phyloP scores from a whole-genome alignment of 345 rosid species.

The Gossypium bickii region DNA sequence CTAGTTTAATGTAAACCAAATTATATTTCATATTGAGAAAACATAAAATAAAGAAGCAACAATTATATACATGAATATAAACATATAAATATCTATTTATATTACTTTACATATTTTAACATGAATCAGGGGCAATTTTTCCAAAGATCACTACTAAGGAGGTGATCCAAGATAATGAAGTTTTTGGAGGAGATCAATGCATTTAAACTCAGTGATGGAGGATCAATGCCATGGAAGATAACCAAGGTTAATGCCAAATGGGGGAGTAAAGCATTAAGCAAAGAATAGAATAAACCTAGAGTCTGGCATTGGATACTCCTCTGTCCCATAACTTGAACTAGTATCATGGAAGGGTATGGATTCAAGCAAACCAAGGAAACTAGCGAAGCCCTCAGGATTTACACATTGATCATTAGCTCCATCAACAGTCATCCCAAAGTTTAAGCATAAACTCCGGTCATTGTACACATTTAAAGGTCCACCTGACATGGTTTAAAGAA shows the following conservation, averaged over 20 bases:
- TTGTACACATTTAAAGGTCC: slow-evolving; percentile 40
- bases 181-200: neutral
- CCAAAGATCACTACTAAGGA: neutral
- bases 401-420: slow-evolving; percentile 64
- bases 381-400: slow-evolving; percentile 66
- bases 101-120: neutral
- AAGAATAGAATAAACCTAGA: slow-evolving; percentile 42
- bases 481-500: slow-evolving; percentile 27
- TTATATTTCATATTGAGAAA: neutral
- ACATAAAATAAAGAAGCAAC: neutral
- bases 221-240: neutral
- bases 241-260: neutral
- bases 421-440: slow-evolving; percentile 43
- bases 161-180: neutral
- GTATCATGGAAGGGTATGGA: slow-evolving; percentile 70
- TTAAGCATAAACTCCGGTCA: slow-evolving; percentile 51
- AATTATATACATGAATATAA: neutral
- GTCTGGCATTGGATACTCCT: slow-evolving; percentile 49
- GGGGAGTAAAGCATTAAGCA: neutral
- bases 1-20: neutral
- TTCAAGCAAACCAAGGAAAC: slow-evolving; percentile 77
- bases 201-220: neutral
- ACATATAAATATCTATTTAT: neutral
- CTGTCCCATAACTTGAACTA: slow-evolving; percentile 56
- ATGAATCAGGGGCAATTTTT: neutral